Conservation (phyloP, 805 yeast genomes). For the Lipomyces sp. region DNA sequence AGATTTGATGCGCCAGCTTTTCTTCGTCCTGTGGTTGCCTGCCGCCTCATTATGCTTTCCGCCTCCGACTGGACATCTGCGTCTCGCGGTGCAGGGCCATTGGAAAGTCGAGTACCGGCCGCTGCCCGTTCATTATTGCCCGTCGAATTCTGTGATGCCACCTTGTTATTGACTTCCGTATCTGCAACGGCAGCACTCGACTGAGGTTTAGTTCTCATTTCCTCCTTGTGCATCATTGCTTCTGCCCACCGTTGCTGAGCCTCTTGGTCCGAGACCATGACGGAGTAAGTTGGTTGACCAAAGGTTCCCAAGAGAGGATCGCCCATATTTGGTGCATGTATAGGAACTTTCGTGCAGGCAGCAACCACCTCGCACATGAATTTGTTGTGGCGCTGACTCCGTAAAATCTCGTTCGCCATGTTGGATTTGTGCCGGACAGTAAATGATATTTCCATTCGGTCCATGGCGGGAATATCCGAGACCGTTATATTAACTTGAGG, state of each 20-base stretch:
- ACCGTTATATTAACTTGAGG: slow-evolving; percentile 46
- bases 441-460: slow-evolving; percentile 42
- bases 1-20: not conserved
- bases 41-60: not conserved
- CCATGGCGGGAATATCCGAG: slow-evolving; percentile 46
- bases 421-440: slow-evolving; percentile 44
- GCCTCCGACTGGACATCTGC: not conserved
- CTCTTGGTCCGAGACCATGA: slow-evolving; percentile 5
- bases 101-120: not conserved
- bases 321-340: slow-evolving; percentile 28
- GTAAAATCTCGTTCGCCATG: slow-evolving; percentile 43
- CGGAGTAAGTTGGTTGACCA: slow-evolving; percentile 13
- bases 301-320: slow-evolving; percentile 27
- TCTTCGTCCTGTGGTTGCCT: not conserved
- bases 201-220: not conserved
- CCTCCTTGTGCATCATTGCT: slow-evolving; percentile 1
- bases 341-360: slow-evolving; percentile 19
- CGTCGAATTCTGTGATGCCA: not conserved
- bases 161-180: not conserved
- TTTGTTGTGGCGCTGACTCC: slow-evolving; percentile 24
- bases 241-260: slow-evolving; percentile 9
- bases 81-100: not conserved
- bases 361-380: slow-evolving; percentile 23
- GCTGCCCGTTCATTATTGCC: not conserved
- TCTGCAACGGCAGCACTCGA: not conserved